Evolutionary conservation across 352 stramenopile genomes (phyloP).

Genomic region (Pythium insidiosum): DNA sequence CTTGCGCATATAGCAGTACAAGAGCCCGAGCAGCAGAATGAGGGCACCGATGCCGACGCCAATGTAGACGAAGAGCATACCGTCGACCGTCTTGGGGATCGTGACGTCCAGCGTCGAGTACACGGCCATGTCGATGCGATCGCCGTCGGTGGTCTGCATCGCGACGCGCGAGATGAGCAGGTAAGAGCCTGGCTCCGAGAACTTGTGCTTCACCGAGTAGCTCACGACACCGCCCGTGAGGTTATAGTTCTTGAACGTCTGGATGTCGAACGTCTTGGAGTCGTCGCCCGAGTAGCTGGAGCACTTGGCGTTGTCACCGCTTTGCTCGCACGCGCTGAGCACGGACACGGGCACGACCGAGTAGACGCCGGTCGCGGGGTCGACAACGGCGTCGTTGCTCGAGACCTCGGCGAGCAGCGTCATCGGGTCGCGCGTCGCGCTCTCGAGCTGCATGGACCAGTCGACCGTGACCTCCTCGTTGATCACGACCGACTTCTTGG

Average conservation of each 20-base stretch:
- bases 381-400: conserved; percentile 31
- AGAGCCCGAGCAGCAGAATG: conserved; percentile 53
- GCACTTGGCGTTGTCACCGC: conserved; percentile 40
- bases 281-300: conserved; percentile 52
- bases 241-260: conserved; percentile 43
- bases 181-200: conserved; percentile 47
- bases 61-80: conserved; percentile 59
- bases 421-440: conserved; percentile 32
- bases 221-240: conserved; percentile 43
- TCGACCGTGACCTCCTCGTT: conserved; percentile 44
- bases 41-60: conserved; percentile 53
- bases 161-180: conserved; percentile 61
- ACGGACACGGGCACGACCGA: conserved; percentile 64
- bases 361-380: conserved; percentile 43
- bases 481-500: conserved; percentile 33
- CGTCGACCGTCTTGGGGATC: conserved; percentile 31
- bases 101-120: conserved; percentile 64
- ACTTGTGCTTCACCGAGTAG: conserved; percentile 50
- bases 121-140: conserved; percentile 74
- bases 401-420: conserved; percentile 65
- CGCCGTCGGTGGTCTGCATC: conserved; percentile 63
- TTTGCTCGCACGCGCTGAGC: conserved; percentile 61
- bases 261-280: conserved; percentile 51
- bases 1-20: conserved; percentile 69
- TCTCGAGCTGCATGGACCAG: conserved; percentile 59